These are phyloP conservation scores for Corylus avellana DNA, from an alignment of 306 rosid genomes.

Conservation along the genomic window DNA sequence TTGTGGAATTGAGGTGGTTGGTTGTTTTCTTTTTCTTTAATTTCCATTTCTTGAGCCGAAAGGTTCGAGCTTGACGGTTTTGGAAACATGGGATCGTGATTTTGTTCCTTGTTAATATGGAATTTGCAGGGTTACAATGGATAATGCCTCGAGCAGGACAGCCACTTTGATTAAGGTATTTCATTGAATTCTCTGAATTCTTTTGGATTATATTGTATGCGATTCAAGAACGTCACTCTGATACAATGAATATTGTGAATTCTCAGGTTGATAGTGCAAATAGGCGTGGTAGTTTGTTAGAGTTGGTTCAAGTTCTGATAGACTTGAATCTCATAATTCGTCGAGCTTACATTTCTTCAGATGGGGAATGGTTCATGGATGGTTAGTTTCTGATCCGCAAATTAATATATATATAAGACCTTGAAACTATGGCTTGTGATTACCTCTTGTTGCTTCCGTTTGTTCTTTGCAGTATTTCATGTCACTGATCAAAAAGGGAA, in stretches of 20 bases:
- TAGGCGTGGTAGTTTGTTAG: slow-evolving; percentile 85
- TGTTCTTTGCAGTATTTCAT: slow-evolving; percentile 62
- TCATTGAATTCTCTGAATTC: slow-evolving; percentile 13
- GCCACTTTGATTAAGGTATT: slow-evolving; percentile 81
- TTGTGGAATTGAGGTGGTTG: slow-evolving; percentile 3
- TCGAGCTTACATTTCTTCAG: slow-evolving; percentile 96
- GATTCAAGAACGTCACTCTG: slow-evolving; percentile 28
- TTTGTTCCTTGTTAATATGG: slow-evolving; percentile 27
- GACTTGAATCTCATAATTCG: slow-evolving; percentile 81
- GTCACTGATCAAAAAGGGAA: slow-evolving; percentile 88
- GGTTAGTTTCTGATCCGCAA: slow-evolving; percentile 46
- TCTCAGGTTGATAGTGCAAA: slow-evolving; percentile 92
- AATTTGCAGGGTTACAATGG: slow-evolving; percentile 82
- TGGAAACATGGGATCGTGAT: slow-evolving; percentile 3
- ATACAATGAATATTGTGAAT: not conserved
- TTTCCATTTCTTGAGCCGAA: slow-evolving; percentile 19
- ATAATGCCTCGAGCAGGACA: slow-evolving; percentile 64
- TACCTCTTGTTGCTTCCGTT: slow-evolving; percentile 13
- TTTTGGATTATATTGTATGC: not conserved
- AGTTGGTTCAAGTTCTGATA: slow-evolving; percentile 90
- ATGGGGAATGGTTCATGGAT: slow-evolving; percentile 99
- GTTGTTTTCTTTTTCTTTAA: not conserved
- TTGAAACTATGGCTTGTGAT: not conserved
- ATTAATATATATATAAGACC: not conserved
- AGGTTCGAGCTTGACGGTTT: slow-evolving; percentile 2